Evolutionary conservation across 179 eudicot genomes (phyloP), one percentile per base, ranked within the genome.

Genomic region (Heliamphora pulchella): DNA sequence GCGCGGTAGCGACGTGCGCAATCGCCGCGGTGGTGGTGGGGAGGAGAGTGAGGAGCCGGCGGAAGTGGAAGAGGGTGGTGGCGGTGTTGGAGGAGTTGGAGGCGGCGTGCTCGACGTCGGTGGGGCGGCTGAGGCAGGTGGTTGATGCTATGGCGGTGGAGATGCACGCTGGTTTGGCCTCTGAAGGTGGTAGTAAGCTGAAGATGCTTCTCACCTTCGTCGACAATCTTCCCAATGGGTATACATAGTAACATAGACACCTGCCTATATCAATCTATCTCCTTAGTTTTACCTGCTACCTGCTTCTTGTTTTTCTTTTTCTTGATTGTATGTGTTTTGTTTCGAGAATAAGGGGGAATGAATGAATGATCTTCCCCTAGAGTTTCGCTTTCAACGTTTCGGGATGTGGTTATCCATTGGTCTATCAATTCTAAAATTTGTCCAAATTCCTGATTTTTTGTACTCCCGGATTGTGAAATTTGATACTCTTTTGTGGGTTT

Each of bases 61-160:
- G 87, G 69, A 85, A 85, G 81, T 93, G 97, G 97, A 75, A 76
- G 87, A 89, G 79, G 82, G 91, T 82, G 63, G 86, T 89, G 68
- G 86, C 83, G 65, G 86, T 90, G 70, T 55, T 93, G 83, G 85
- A 82, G 82, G 92, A 88, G 80, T 86, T 95, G 41, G 97, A 93
- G 55, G 90, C 89, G 39, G 81, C 54, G 1, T 91, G 95, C 84
- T 84, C 88, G 55, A 95, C 98, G 2, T 81, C 88, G 14, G 83
- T 91, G 18, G 86, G 85, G 79, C 82, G 94, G 83, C 85, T 95
- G 83, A 85, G 89, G 43, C 97, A 95, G 86, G 94, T 95, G 48
- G 97, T 91, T 53, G 98, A 95, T 81, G 98, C 98, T 59, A 91
- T 95, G 97, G 97, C 97, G 67, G 98, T 93, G 73, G 98, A 93